Base-by-base conservation (phyloP, 2,329 filamentous ascomycete genomes). In the Amylocarpus encephaloides region DNA sequence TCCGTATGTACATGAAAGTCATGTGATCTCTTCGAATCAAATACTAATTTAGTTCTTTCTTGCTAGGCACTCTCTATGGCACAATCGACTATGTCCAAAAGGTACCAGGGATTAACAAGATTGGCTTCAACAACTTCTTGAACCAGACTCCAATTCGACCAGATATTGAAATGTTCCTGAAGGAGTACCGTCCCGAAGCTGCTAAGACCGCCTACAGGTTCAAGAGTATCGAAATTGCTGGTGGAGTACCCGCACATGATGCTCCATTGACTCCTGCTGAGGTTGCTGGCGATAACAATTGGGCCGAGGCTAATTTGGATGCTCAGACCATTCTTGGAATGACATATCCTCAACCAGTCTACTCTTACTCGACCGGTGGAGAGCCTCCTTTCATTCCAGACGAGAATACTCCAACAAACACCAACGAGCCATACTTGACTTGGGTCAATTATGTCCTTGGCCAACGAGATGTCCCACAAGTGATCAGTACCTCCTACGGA, bases 371-470 rank as follows among this genome's bases (percentile, higher is more conserved):
- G 1, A 81, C 77, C 9, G 78, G 75, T 22, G 78, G 78, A 18
- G 64, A 61, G 32, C 76, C 77, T 29, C 77, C 77, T 0, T 79
- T 76, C 62, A 66, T 69, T 18, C 70, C 77, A 0, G 73, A 78
- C 49, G 9, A 49, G 30, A 52, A 54, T 19, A 53, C 54, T 64
- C 66, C 70, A 16, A 70, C 75, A 0, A 72, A 79, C 43, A 75
- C 81, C 64, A 87, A 82, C 60, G 79, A 82, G 64, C 79, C 79
- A 0, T 82, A 77, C 55, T 65, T 82, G 2, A 73, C 76, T 33
- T 75, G 78, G 55, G 67, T 81, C 11, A 68, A 78, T 48, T 71
- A 73, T 52, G 64, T 82, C 6, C 66, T 80, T 1, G 61, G 67
- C 1, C 71, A 75, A 36, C 61, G 65, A 10, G 63, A 72, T 38